phyloP scores from a whole-genome alignment of 2,329 filamentous ascomycete genomes.

The Meredithiella fracta region DNA sequence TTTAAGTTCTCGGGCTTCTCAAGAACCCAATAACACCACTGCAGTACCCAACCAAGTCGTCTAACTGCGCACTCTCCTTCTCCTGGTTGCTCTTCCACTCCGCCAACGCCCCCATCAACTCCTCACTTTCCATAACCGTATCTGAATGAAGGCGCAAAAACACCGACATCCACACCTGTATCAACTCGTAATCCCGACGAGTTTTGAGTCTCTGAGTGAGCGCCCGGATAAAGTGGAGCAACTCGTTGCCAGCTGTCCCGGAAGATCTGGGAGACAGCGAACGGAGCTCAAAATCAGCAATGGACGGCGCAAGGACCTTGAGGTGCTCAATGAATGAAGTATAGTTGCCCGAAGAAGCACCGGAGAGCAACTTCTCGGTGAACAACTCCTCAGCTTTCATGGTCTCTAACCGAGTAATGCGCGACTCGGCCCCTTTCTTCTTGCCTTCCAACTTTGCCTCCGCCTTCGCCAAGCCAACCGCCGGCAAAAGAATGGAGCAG shows the following conservation, averaged over 20 bases:
- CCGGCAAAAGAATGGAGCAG: slow-evolving; percentile 90
- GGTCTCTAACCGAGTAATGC: slow-evolving; percentile 52
- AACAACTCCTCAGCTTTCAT: slow-evolving; percentile 41
- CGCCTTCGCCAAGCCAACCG: slow-evolving; percentile 26
- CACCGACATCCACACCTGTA: slow-evolving; percentile 94
- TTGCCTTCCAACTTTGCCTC: slow-evolving; percentile 20
- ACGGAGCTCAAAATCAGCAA: slow-evolving; percentile 79
- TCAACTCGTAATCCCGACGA: slow-evolving; percentile 76
- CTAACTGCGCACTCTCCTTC: slow-evolving; percentile 52
- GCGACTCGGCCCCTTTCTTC: slow-evolving; percentile 34
- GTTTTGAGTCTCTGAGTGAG: slow-evolving; percentile 53
- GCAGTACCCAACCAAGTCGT: slow-evolving; percentile 70
- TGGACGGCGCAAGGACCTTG: slow-evolving; percentile 64
- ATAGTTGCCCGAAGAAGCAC: slow-evolving; percentile 43
- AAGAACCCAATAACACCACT: slow-evolving; percentile 73
- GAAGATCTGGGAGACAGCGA: slow-evolving; percentile 41
- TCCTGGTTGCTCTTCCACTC: slow-evolving; percentile 60
- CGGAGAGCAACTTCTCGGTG: slow-evolving; percentile 37
- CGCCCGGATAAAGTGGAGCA: slow-evolving; percentile 65
- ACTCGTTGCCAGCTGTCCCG: slow-evolving; percentile 44
- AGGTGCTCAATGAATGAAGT: slow-evolving; percentile 59
- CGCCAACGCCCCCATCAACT: slow-evolving; percentile 41
- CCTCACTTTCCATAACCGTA: slow-evolving; percentile 32
- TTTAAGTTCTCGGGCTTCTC: slow-evolving; percentile 40
- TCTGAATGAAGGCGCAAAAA: slow-evolving; percentile 67